phyloP scores from a whole-genome alignment of 2,329 filamentous ascomycete genomes.

The Aspergillus ruber region DNA sequence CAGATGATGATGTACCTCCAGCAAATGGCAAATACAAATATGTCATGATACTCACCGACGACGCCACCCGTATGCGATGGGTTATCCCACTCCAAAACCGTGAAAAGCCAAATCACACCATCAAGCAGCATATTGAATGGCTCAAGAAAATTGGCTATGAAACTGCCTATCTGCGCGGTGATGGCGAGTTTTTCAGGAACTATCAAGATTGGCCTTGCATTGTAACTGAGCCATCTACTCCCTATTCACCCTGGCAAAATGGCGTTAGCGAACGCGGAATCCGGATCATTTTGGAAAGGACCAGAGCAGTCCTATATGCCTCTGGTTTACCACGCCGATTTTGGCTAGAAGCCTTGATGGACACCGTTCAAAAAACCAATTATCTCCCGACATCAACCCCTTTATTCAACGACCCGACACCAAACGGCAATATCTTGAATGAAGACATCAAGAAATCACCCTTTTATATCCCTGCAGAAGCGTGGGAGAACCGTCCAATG shows the following conservation, averaged over 20 bases:
- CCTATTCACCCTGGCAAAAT: not conserved
- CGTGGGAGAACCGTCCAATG: not conserved
- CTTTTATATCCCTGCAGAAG: not conserved
- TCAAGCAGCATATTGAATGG: not conserved
- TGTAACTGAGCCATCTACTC: not conserved
- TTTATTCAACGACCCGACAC: not conserved
- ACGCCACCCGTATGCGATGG: not conserved
- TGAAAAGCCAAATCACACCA: not conserved
- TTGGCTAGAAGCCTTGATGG: not conserved
- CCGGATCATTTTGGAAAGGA: not conserved
- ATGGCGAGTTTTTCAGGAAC: not conserved
- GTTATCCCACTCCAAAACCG: not conserved
- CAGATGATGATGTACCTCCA: not conserved
- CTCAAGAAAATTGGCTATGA: not conserved
- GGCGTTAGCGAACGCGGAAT: not conserved
- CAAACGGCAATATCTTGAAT: not conserved
- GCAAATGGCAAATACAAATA: not conserved
- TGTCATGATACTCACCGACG: not conserved
- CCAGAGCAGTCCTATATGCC: not conserved
- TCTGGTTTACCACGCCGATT: not conserved
- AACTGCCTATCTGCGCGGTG: not conserved
- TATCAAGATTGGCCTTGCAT: not conserved
- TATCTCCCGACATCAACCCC: not conserved
- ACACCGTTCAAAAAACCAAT: not conserved
- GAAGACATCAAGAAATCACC: not conserved